A percentile compares a stretch with the other conserved stretches of the same genome.
These are phyloP conservation scores for Ceratocystis colombiana DNA, from an alignment of 2,329 filamentous ascomycete genomes.

Conservation along the genomic window DNA sequence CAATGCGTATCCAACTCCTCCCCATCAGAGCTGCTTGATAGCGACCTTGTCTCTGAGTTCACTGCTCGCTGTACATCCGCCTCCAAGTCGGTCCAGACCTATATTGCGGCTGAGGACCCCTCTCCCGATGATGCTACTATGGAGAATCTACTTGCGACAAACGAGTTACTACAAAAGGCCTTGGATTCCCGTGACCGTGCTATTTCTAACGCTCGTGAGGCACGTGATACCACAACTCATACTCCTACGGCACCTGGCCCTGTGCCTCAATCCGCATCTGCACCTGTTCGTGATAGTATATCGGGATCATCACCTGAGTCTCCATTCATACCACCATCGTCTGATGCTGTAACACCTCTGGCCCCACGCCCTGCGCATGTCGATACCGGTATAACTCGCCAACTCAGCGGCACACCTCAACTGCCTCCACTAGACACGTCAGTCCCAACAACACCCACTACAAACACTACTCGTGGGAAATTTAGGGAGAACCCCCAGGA, in stretches of 20 bases:
- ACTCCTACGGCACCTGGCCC: slow-evolving; percentile 26
- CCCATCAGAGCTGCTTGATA: slow-evolving; percentile 60
- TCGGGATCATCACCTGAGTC: not conserved
- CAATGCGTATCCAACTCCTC: slow-evolving; percentile 85
- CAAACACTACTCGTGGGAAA: slow-evolving; percentile 28
- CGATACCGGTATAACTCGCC: slow-evolving; percentile 30
- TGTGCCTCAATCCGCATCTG: slow-evolving; percentile 30
- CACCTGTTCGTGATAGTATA: slow-evolving; percentile 22
- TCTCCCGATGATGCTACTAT: slow-evolving; percentile 87
- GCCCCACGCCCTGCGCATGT: slow-evolving; percentile 29
- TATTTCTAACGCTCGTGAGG: slow-evolving; percentile 53
- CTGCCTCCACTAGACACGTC: slow-evolving; percentile 30
- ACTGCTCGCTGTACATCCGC: slow-evolving; percentile 74
- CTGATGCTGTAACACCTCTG: slow-evolving; percentile 10
- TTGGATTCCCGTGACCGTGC: slow-evolving; percentile 77
- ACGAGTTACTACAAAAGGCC: slow-evolving; percentile 76
- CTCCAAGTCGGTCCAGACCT: slow-evolving; percentile 69
- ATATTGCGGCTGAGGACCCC: slow-evolving; percentile 71
- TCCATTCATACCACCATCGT: not conserved
- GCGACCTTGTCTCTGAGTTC: slow-evolving; percentile 91
- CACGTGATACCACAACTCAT: slow-evolving; percentile 36
- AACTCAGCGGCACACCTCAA: slow-evolving; percentile 22
- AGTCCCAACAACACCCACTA: slow-evolving; percentile 28
- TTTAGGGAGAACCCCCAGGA: slow-evolving; percentile 32
- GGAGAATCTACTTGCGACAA: slow-evolving; percentile 85